These are phyloP conservation scores for Alternaria dauci DNA, from an alignment of 2,329 filamentous ascomycete genomes.

Conservation along the genomic window DNA sequence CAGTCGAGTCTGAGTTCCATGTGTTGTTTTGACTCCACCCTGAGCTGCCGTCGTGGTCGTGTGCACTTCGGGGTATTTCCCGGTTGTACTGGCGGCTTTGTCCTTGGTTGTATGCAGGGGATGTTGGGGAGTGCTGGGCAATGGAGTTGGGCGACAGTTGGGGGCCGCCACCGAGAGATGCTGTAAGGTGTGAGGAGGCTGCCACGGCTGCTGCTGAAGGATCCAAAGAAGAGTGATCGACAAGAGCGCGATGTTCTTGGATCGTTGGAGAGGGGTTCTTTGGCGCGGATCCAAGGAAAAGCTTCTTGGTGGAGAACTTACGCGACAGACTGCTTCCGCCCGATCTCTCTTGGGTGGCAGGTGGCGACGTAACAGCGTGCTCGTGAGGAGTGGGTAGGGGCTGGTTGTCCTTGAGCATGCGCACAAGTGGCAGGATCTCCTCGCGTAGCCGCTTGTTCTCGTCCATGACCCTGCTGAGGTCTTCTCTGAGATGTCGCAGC, in stretches of 20 bases:
- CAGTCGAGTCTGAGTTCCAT: constrained; percentile 43
- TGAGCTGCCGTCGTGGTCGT: constrained; percentile 44
- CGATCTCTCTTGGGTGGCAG: constrained; percentile 46
- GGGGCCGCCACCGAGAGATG: constrained; percentile 53
- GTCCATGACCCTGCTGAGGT: constrained; percentile 65
- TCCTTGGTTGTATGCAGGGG: constrained; percentile 56
- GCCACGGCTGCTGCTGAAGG: constrained; percentile 61
- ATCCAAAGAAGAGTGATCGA: constrained; percentile 56
- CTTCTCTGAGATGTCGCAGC: constrained; percentile 73
- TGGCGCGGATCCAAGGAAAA: constrained; percentile 58
- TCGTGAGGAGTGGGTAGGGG: constrained; percentile 66
- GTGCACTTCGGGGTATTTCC: constrained; percentile 41
- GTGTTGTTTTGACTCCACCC: constrained; percentile 41
- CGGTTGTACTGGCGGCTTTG: constrained; percentile 43
- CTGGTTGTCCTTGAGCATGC: constrained; percentile 89
- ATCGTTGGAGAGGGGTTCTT: constrained; percentile 63
- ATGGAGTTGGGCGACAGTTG: constrained; percentile 54
- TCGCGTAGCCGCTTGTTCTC: constrained; percentile 90
- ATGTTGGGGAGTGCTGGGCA: constrained; percentile 59
- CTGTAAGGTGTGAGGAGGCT: constrained; percentile 60
- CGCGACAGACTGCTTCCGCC: constrained; percentile 58
- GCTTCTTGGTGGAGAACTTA: constrained; percentile 63
- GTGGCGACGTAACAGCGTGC: constrained; percentile 47
- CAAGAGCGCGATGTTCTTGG: constrained; percentile 53
- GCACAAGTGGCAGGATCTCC: constrained; percentile 88